These are phyloP conservation scores for Salix brachista DNA, from an alignment of 345 rosid genomes.

Conservation along the genomic window DNA sequence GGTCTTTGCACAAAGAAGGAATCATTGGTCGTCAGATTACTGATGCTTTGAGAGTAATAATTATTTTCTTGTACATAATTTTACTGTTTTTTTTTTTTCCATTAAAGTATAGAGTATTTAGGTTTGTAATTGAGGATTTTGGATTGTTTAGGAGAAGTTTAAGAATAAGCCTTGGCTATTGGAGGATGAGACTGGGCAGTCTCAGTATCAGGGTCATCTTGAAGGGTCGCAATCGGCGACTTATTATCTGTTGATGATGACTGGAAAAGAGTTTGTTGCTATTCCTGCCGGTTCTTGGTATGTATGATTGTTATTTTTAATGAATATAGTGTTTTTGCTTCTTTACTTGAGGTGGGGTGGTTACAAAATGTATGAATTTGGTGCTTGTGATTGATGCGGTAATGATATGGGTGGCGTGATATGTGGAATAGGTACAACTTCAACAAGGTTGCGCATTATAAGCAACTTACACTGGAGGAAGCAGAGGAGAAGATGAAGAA, in stretches of 20 bases:
- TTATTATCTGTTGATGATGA: slow-evolving; percentile 79
- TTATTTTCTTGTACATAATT: background rate
- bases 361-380: background rate
- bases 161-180: slow-evolving; percentile 92
- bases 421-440: slow-evolving; percentile 19
- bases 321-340: background rate
- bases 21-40: slow-evolving; percentile 85
- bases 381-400: background rate
- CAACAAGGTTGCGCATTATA: slow-evolving; percentile 85
- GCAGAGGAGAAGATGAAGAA: slow-evolving; percentile 98
- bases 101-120: too few relatives aligned
- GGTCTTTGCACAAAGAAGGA: slow-evolving; percentile 86
- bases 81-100: background rate
- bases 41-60: slow-evolving; percentile 62
- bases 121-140: background rate
- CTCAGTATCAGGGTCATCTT: slow-evolving; percentile 84
- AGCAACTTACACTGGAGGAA: slow-evolving; percentile 95
- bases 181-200: slow-evolving; percentile 97
- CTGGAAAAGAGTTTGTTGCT: slow-evolving; percentile 78
- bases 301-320: background rate
- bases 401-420: slow-evolving; percentile 6
- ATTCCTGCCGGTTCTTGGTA: slow-evolving; percentile 99
- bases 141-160: slow-evolving; percentile 58
- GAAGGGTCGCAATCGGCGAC: slow-evolving; percentile 98
- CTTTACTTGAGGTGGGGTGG: background rate